Conservation (phyloP, 306 rosid genomes). For the Aeschynomene evenia region DNA sequence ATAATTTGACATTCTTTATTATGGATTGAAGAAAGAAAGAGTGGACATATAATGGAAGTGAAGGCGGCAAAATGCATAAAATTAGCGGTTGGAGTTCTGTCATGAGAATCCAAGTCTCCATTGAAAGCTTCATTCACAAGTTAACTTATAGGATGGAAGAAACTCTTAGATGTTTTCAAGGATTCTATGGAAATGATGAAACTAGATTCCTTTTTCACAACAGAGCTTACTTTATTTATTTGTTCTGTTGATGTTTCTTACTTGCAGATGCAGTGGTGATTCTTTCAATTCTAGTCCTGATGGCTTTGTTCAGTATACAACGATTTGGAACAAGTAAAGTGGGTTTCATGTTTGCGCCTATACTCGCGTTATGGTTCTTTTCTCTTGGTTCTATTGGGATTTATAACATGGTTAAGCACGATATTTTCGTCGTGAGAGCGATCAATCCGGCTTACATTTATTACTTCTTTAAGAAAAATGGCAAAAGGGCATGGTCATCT, state of each 20-base stretch:
- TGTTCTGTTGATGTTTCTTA: constrained; percentile 28
- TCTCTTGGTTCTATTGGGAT: constrained; percentile 66
- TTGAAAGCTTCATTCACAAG: background rate
- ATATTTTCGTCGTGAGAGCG: constrained; percentile 57
- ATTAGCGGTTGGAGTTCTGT: background rate
- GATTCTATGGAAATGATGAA: background rate
- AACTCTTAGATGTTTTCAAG: background rate
- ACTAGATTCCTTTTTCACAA: background rate
- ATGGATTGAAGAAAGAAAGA: background rate
- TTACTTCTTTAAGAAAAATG: constrained; percentile 62
- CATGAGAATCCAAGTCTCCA: background rate
- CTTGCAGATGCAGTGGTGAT: constrained; percentile 57
- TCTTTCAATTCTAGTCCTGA: constrained; percentile 53
- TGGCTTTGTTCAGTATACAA: constrained; percentile 68
- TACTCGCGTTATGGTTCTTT: constrained; percentile 76
- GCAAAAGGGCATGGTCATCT: constrained; percentile 62
- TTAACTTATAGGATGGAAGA: too few relatives aligned
- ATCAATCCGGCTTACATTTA: constrained; percentile 64
- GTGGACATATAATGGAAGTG: background rate
- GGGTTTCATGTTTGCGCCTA: constrained; percentile 74
- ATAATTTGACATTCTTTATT: constrained; percentile 1
- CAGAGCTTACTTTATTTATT: background rate
- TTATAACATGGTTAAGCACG: constrained; percentile 58
- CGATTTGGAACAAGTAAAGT: constrained; percentile 71
- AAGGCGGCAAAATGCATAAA: background rate